Conservation (phyloP, 2,329 filamentous ascomycete species). For the Sporothrix curviconia region DNA sequence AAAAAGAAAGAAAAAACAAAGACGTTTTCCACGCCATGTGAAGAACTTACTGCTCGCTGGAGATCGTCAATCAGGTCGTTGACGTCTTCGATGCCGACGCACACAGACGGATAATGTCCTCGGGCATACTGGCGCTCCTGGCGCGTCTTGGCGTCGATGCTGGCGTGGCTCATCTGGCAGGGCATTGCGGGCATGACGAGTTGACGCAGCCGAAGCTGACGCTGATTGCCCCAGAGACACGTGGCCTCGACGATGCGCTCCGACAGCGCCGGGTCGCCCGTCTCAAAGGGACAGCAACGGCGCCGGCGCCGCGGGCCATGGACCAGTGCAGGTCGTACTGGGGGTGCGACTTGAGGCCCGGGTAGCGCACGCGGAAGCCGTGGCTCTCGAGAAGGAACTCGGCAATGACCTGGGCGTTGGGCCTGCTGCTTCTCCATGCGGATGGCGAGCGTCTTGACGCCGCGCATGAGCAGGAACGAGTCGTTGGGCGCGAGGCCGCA, state of each 20-base stretch:
- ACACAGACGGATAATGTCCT: slow-evolving; percentile 90
- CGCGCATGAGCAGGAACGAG: slow-evolving; percentile 89
- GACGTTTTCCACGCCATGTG: too few relatives aligned
- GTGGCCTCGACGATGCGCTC: slow-evolving; percentile 93
- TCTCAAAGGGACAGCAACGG: slow-evolving; percentile 95
- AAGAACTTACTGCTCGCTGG: slow-evolving; percentile 79
- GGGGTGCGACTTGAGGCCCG: slow-evolving; percentile 86
- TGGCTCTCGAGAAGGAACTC: slow-evolving; percentile 84
- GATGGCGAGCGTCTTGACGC: slow-evolving; percentile 92
- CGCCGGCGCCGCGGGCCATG: slow-evolving; percentile 88
- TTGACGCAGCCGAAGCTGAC: slow-evolving; percentile 98
- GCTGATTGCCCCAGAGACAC: slow-evolving; percentile 85
- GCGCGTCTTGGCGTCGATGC: slow-evolving; percentile 91
- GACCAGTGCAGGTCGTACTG: slow-evolving; percentile 96
- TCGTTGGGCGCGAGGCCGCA: slow-evolving; percentile 94
- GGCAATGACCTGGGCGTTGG: slow-evolving; percentile 84
- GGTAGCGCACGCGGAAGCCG: slow-evolving; percentile 93
- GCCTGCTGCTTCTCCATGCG: slow-evolving; percentile 98
- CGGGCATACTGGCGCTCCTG: slow-evolving; percentile 81
- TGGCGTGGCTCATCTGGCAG: slow-evolving; percentile 98
- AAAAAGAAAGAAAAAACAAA: neutral
- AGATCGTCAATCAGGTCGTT: slow-evolving; percentile 91
- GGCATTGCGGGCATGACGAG: slow-evolving; percentile 92
- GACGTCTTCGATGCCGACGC: slow-evolving; percentile 91
- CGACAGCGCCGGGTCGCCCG: slow-evolving; percentile 73